Conservation (phyloP, 2,329 filamentous ascomycete genomes). For the Neofusicoccum sp. region DNA sequence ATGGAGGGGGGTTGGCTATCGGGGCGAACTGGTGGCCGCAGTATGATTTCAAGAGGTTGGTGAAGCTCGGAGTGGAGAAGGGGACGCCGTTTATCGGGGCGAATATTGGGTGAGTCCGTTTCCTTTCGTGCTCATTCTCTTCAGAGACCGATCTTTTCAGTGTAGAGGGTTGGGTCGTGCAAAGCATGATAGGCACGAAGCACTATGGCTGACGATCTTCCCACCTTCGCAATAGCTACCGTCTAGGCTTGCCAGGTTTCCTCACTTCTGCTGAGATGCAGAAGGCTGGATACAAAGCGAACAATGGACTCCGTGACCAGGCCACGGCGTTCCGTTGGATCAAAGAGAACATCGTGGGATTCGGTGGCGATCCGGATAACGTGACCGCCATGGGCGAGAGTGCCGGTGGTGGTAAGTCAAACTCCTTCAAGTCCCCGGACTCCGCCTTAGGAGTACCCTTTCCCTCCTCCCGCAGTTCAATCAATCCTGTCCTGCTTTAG, state of each 20-base stretch:
- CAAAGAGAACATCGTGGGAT: slow-evolving; percentile 38
- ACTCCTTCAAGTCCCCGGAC: background rate
- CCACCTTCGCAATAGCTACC: slow-evolving; percentile 28
- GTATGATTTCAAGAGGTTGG: slow-evolving; percentile 50
- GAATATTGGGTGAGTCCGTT: slow-evolving; percentile 50
- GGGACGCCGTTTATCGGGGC: slow-evolving; percentile 51
- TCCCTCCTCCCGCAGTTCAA: slow-evolving; percentile 23
- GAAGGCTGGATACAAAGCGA: slow-evolving; percentile 43
- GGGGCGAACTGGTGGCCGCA: slow-evolving; percentile 58
- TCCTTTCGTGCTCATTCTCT: background rate
- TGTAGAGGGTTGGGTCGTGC: too few relatives aligned
- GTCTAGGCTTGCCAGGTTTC: slow-evolving; percentile 35
- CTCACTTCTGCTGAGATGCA: slow-evolving; percentile 53
- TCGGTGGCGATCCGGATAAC: slow-evolving; percentile 42
- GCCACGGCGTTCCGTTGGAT: slow-evolving; percentile 42
- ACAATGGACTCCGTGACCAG: slow-evolving; percentile 41
- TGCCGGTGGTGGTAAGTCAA: slow-evolving; percentile 48
- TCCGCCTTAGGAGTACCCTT: too few relatives aligned
- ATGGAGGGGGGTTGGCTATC: slow-evolving; percentile 55
- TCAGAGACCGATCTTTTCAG: too few relatives aligned
- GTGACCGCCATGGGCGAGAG: slow-evolving; percentile 51
- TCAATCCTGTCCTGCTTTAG: too few relatives aligned
- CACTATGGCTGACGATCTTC: too few relatives aligned
- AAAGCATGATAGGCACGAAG: too few relatives aligned
- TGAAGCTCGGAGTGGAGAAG: slow-evolving; percentile 47